Evolutionary conservation across 2,329 filamentous ascomycete genomes (phyloP).

Genomic region (Pseudodiploospora longispora): DNA sequence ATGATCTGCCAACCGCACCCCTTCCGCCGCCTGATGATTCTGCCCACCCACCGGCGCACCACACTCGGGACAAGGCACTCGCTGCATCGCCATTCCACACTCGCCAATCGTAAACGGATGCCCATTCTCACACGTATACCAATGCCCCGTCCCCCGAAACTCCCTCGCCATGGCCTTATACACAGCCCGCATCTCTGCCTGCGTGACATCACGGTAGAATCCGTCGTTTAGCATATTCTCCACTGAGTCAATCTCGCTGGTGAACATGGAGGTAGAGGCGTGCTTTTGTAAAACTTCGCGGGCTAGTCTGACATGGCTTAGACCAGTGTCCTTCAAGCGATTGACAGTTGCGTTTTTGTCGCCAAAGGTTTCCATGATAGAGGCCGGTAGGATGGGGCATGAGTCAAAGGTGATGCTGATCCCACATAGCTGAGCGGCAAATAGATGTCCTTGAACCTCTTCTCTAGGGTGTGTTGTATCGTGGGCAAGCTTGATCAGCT

Average conservation of each 20-base stretch:
- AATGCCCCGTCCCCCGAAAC: constrained; percentile 24
- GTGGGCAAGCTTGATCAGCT: constrained; percentile 30
- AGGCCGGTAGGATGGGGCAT: constrained; percentile 2
- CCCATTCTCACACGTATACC: constrained; percentile 24
- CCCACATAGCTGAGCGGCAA: constrained; percentile 38
- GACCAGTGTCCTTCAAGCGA: constrained; percentile 6
- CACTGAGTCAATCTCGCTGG: constrained; percentile 1
- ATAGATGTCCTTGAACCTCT: constrained; percentile 43
- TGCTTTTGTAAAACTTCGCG: neutral
- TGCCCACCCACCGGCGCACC: constrained; percentile 46
- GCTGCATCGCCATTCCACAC: constrained; percentile 58
- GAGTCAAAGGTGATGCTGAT: constrained; percentile 17
- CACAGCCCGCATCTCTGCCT: constrained; percentile 34
- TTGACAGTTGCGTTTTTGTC: constrained; percentile 6
- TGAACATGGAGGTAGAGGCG: constrained; percentile 1
- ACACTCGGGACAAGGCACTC: constrained; percentile 54
- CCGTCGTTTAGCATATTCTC: constrained; percentile 16
- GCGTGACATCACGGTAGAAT: constrained; percentile 32
- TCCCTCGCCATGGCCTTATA: constrained; percentile 40
- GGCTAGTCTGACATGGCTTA: neutral
- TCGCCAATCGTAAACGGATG: constrained; percentile 53
- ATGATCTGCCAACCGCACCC: constrained; percentile 38
- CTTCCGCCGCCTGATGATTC: constrained; percentile 39
- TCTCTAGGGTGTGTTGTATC: constrained; percentile 29
- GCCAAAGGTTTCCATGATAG: neutral